Evolutionary conservation across 2,329 filamentous ascomycete species (phyloP).

Genomic region (Harringtonia lauricola): DNA sequence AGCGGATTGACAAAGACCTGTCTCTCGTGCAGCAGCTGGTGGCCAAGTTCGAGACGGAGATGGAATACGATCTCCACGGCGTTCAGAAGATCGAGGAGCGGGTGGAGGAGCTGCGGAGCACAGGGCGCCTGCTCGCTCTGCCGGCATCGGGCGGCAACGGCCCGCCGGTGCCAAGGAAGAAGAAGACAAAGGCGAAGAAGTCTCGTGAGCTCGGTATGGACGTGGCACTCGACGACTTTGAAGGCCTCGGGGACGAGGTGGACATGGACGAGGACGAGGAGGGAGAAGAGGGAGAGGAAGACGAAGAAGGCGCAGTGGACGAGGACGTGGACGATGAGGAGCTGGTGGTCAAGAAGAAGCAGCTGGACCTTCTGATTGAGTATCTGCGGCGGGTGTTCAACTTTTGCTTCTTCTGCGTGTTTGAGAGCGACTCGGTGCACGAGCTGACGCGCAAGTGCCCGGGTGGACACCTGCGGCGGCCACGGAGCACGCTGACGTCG

Average conservation of each 20-base stretch:
- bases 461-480: constrained; percentile 89
- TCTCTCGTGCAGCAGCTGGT: constrained; percentile 73
- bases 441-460: constrained; percentile 93
- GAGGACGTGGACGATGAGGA: constrained; percentile 88
- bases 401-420: constrained; percentile 99
- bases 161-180: not conserved
- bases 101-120: constrained; percentile 67
- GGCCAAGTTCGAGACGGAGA: constrained; percentile 73
- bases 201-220: constrained; percentile 49
- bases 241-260: constrained; percentile 57
- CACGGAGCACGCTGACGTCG: constrained; percentile 72
- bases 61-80: constrained; percentile 67
- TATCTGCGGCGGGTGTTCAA: constrained; percentile 95
- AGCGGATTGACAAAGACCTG: constrained; percentile 85
- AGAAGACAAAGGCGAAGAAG: constrained; percentile 48
- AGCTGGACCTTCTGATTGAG: constrained; percentile 88
- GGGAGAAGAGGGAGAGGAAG: constrained; percentile 70
- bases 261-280: constrained; percentile 57
- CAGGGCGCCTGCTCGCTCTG: constrained; percentile 62
- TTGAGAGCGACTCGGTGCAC: constrained; percentile 94
- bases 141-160: constrained; percentile 21
- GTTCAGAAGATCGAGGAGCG: constrained; percentile 73
- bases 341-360: constrained; percentile 86
- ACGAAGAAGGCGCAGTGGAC: constrained; percentile 66
- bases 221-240: constrained; percentile 49